Evolutionary conservation across 2,329 filamentous ascomycete species (phyloP), one percentile per base, ranked within the genome.

Genomic region (Claviceps humidiphila): DNA sequence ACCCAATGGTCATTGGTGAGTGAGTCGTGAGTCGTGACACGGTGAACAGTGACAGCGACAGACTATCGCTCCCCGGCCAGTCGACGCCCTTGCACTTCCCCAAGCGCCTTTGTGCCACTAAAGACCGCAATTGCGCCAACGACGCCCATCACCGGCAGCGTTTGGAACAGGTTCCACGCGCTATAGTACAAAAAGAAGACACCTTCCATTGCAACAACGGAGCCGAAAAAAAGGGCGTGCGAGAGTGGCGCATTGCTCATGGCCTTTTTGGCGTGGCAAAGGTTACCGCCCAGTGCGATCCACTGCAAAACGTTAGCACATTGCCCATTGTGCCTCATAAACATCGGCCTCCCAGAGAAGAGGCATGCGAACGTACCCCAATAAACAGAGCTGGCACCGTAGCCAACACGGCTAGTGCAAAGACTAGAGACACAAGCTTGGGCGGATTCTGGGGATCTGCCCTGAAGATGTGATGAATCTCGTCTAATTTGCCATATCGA

Each of bases 141-240:
- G 44, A 82, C 70, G 38, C 75, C 75, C 51, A 85, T 82, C 26
- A 82, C 82, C 4, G 89, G 90, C 49, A 98, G 74, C 14, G 81
- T 82, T 73, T 95, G 85, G 76, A 97, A 95, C 46, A 98, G 75
- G 63, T 84, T 95, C 90, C 91, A 96, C 63, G 73, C 81, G 51
- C 80, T 85, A 71, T 97, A 97, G 77, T 98, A 98, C 58, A 95
- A 71, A 74, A 93, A 91, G 71, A 98, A 96, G 53, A 95, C 82
- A 16, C 80, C 86, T 68, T 98, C 93, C 74, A 98, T 87, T 22
- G 83, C 82, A 41, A 95, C 56, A 52, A 98, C 81, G 5, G 89
- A 95, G 50, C 86, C 87, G 59, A 94, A 86, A 74, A 97, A 98
- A 38, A 89, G 68, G 34, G 74, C 74, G 66, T 98, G 91, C 5